Evolutionary conservation across 305 asterid species (phyloP).

Genomic region (Fraxinus floribunda): DNA sequence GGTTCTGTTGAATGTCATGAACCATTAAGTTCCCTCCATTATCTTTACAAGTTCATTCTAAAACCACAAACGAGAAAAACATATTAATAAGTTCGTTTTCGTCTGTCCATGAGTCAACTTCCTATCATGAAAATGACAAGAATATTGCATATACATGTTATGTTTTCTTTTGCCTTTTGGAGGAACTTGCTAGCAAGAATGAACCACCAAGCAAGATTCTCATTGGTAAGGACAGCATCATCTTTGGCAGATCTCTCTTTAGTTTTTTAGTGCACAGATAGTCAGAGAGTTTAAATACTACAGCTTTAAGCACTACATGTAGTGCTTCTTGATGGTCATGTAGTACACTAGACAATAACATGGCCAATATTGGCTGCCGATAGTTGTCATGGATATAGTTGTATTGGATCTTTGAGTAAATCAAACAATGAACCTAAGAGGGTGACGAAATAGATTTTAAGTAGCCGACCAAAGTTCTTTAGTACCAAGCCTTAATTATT

Average conservation of each 20-base stretch:
- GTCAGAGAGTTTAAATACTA: background rate
- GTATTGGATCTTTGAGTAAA: too few relatives aligned
- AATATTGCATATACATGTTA: background rate
- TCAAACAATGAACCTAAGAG: too few relatives aligned
- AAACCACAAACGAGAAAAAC: background rate
- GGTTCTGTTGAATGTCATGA: background rate
- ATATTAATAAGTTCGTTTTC: background rate
- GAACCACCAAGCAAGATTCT: background rate
- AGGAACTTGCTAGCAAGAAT: background rate
- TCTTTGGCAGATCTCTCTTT: background rate
- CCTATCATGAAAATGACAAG: background rate
- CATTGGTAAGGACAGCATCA: background rate
- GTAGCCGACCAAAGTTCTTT: too few relatives aligned
- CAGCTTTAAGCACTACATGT: background rate
- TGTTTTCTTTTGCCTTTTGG: background rate
- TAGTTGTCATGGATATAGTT: background rate
- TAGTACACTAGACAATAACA: background rate
- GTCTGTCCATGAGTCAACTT: background rate
- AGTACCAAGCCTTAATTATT: too few relatives aligned
- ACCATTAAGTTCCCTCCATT: background rate
- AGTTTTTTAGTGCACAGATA: background rate
- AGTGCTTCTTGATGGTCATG: background rate
- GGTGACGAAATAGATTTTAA: too few relatives aligned
- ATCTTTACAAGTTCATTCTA: background rate
- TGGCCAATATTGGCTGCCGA: background rate